Evolutionary conservation across 148 eudicot genomes (phyloP).

Genomic region (Spergularia bocconei): DNA sequence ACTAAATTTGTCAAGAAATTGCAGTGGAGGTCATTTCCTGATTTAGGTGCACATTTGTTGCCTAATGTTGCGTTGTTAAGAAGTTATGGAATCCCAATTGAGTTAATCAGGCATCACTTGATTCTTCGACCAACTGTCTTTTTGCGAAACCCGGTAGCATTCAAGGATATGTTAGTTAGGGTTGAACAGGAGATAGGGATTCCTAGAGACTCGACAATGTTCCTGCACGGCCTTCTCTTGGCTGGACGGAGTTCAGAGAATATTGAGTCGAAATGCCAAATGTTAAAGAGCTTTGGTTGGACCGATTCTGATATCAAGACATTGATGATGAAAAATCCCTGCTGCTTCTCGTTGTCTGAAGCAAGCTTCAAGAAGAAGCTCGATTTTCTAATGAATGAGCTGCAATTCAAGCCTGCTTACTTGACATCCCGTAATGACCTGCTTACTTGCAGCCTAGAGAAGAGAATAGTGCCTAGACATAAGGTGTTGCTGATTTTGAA

Average conservation of each 20-base stretch:
- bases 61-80: slow-evolving; percentile 23
- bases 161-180: not conserved
- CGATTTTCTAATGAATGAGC: slow-evolving; percentile 30
- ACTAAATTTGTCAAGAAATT: slow-evolving; percentile 11
- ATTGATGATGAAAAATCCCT: slow-evolving; percentile 14
- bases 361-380: slow-evolving; percentile 18
- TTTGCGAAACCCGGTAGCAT: not conserved
- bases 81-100: slow-evolving; percentile 20
- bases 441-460: slow-evolving; percentile 25
- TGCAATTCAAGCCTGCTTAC: slow-evolving; percentile 21
- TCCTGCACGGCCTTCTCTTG: slow-evolving; percentile 14
- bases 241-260: not conserved
- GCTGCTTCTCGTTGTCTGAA: slow-evolving; percentile 11
- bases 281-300: slow-evolving; percentile 31
- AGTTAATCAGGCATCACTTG: slow-evolving; percentile 8
- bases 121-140: not conserved
- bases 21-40: no score
- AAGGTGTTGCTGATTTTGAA: slow-evolving; percentile 23
- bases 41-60: no score
- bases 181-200: slow-evolving; percentile 24
- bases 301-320: slow-evolving; percentile 17
- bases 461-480: slow-evolving; percentile 9
- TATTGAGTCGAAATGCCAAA: slow-evolving; percentile 9
- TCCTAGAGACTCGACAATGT: slow-evolving; percentile 13
- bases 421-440: slow-evolving; percentile 2